These are phyloP conservation scores for Phytopythium oedochilum DNA, from an alignment of 352 stramenopile genomes.

Conservation along the genomic window DNA sequence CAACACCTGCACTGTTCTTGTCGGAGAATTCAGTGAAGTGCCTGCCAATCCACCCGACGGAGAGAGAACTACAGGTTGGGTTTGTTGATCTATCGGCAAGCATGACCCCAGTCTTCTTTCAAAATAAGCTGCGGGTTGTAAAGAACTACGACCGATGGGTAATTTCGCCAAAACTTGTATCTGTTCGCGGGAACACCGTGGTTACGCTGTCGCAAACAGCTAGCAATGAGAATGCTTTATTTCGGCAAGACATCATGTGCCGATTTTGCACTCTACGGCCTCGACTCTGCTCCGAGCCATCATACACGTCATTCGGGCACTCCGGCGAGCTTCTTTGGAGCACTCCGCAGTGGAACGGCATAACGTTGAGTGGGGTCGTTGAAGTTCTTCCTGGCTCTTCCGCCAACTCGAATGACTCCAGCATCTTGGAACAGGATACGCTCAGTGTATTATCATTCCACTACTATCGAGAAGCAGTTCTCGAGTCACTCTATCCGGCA, in stretches of 20 bases:
- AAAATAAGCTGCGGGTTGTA: constrained; percentile 11
- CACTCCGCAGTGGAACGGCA: constrained; percentile 11
- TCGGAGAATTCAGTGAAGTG: constrained; percentile 22
- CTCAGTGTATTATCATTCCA: constrained; percentile 16
- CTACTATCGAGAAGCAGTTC: constrained; percentile 24
- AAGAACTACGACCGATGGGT: neutral
- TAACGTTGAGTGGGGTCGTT: constrained; percentile 14
- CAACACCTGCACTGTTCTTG: constrained; percentile 16
- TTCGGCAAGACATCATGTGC: constrained; percentile 4
- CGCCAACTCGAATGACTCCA: neutral
- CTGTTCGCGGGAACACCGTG: neutral
- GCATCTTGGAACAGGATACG: neutral
- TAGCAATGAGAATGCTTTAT: too few species aligned
- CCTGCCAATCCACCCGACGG: constrained; percentile 1
- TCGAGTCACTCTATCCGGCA: constrained; percentile 14
- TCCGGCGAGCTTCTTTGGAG: constrained; percentile 12
- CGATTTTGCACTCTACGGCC: constrained; percentile 19
- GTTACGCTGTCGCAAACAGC: neutral
- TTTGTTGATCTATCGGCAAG: constrained; percentile 22
- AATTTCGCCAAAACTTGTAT: neutral
- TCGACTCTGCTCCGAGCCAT: constrained; percentile 15
- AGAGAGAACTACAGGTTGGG: constrained; percentile 18
- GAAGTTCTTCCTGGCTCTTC: constrained; percentile 13
- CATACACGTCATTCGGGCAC: neutral
- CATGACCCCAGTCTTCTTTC: constrained; percentile 18